Evolutionary conservation across 352 stramenopile species (phyloP), one percentile per base, ranked within the genome.

Genomic region (Achlya hypogyna): DNA sequence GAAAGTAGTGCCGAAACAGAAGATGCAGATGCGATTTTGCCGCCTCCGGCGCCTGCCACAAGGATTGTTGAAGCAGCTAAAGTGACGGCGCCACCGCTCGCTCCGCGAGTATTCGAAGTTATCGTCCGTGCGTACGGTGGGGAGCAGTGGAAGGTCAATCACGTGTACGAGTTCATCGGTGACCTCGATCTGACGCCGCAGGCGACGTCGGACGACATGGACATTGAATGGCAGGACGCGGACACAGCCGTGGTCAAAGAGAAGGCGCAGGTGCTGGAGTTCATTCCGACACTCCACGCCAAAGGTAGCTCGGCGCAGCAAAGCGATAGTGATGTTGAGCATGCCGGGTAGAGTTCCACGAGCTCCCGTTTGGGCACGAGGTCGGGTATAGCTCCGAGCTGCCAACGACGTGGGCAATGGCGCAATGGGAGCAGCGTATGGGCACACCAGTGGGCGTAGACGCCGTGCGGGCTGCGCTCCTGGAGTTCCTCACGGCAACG

Each of bases 81-180:
- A 6, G 23, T 14, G 14, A 4, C 5, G 54, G 23, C 28, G 23
- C 52, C 40, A 9, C 2, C 38, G 38, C 38, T 45, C 1, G 38
- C 38, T 1, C 38, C 38, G 2, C 14, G 16, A 28, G 8, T 38
- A 32, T 64, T 64, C 31, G 35, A 64, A 51, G 54, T 64, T 14
- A 64, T 64, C n/a, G 54, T 64, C 16, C 54, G 54, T 9, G 54
- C 54, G 27, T 64, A 64, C 47, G 31, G 29, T n/a, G 35, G 54
- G 20, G 35, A 34, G 10, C 54, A 35, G 4, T 93, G 90, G 63
- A 89, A 85, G 63, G 82, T 93, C 51, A 93, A 93, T 72, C 81
- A 90, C 56, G 75, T 82, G 18, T 93, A 91, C 31, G 84, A 93
- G 60, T 93, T 93, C 63, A 71, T 88, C 2, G 84, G 82, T 14